A percentile compares a stretch with the other conserved stretches of the same genome.
phyloP scores from a whole-genome alignment of 2,329 filamentous ascomycete species.

The Clarireedia monteithiana region DNA sequence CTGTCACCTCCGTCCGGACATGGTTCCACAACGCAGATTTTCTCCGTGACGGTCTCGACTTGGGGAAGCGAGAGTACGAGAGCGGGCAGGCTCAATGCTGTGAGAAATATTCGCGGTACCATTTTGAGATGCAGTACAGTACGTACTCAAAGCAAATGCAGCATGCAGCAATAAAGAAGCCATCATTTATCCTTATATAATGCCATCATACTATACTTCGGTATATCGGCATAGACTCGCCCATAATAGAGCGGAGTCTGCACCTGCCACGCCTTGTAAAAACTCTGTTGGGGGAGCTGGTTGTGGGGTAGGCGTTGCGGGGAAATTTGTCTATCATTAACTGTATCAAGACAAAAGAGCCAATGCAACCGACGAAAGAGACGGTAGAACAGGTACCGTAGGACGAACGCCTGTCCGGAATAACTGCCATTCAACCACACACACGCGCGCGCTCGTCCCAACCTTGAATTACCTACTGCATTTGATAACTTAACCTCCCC shows the following conservation, averaged over 20 bases:
- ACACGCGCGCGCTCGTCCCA: no score
- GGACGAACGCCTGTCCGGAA: no score
- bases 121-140: neutral
- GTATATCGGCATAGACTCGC: neutral
- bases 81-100: neutral
- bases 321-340: neutral
- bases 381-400: no score
- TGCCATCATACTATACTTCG: neutral
- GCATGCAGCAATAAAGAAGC: no score
- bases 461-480: no score
- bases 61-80: neutral
- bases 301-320: neutral
- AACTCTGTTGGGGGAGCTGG: neutral
- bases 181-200: neutral
- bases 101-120: neutral
- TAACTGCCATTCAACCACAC: no score
- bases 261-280: neutral
- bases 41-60: neutral
- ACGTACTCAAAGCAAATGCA: no score
- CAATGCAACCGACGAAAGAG: neutral
- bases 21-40: constrained; percentile 14
- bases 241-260: neutral
- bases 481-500: no score
- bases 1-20: constrained; percentile 19
- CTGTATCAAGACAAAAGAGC: neutral